Evolutionary conservation across 768 basidiomycete species (phyloP).

Genomic region (Termitomyces sp.): DNA sequence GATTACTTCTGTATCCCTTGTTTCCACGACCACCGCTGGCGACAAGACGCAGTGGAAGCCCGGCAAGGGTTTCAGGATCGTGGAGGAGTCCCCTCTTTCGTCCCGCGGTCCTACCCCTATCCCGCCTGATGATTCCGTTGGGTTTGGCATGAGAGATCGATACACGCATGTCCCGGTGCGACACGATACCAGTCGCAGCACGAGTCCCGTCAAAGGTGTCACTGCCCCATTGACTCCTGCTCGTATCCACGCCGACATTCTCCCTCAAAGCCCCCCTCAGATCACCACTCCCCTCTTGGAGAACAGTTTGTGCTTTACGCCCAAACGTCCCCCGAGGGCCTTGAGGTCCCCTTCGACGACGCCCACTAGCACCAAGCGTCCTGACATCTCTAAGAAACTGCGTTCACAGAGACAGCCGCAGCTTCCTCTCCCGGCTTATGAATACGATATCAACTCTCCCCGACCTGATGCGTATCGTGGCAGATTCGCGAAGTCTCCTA

Average conservation of each 20-base stretch:
- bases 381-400: neutral
- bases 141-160: constrained; percentile 22
- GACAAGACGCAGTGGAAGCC: constrained; percentile 21
- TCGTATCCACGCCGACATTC: constrained; percentile 12
- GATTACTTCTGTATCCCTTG: constrained; percentile 10
- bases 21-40: constrained; percentile 11
- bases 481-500: constrained; percentile 1
- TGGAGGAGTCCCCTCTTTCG: constrained; percentile 27
- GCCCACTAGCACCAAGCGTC: neutral
- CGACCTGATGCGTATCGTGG: constrained; percentile 11
- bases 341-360: neutral
- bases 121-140: constrained; percentile 9
- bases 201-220: neutral
- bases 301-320: constrained; percentile 49
- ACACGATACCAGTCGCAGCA: constrained; percentile 20
- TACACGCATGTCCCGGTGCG: constrained; percentile 35
- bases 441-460: constrained; percentile 8
- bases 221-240: neutral
- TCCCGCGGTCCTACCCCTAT: constrained; percentile 7
- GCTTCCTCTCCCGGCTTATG: constrained; percentile 4
- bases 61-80: constrained; percentile 37
- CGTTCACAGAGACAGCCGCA: neutral
- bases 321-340: constrained; percentile 9
- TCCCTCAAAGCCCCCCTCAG: constrained; percentile 52
- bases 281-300: constrained; percentile 54